phyloP scores from a whole-genome alignment of 176 grass and related monocot species.

The Phoenix roebelenii region DNA sequence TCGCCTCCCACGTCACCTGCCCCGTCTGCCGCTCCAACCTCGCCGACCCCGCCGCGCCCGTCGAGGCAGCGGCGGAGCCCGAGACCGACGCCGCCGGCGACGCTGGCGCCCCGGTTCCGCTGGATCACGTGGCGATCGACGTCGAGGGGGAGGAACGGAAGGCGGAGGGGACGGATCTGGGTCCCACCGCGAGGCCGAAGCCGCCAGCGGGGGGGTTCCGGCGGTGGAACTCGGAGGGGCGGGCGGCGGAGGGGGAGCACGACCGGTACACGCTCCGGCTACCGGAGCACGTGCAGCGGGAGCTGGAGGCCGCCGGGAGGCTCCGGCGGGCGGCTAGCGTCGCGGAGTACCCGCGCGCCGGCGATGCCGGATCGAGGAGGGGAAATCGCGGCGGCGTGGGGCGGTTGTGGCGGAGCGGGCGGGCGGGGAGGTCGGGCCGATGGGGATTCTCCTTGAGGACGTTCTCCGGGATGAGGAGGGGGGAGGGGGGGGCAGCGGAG shows the following conservation, averaged over 20 bases:
- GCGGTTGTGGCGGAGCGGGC: constrained; percentile 28
- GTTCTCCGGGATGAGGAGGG: constrained; percentile 33
- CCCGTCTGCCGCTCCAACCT: constrained; percentile 70
- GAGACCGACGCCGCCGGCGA: not conserved
- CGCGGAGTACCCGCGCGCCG: constrained; percentile 31
- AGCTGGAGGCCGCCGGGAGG: constrained; percentile 46
- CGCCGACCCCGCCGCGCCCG: not conserved
- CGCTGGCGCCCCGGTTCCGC: not conserved
- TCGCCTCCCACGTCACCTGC: constrained; percentile 36
- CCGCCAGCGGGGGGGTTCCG: constrained; percentile 8
- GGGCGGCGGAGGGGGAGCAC: constrained; percentile 25
- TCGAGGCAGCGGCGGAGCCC: not conserved
- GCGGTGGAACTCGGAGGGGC: constrained; percentile 21
- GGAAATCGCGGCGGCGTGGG: constrained; percentile 32
- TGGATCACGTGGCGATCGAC: too few relatives aligned
- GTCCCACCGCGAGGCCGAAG: too few relatives aligned
- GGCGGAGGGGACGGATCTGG: too few relatives aligned
- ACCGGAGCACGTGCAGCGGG: constrained; percentile 53
- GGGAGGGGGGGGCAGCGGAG: constrained; percentile 19
- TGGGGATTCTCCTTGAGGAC: constrained; percentile 39
- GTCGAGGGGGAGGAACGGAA: too few relatives aligned
- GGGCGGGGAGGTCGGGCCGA: constrained; percentile 22
- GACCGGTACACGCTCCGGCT: constrained; percentile 61
- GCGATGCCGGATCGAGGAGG: not conserved
- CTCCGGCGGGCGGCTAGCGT: constrained; percentile 48